Base-by-base conservation (phyloP, 1,284 basidiomycete species). In the Ustilago vetiveriae region DNA sequence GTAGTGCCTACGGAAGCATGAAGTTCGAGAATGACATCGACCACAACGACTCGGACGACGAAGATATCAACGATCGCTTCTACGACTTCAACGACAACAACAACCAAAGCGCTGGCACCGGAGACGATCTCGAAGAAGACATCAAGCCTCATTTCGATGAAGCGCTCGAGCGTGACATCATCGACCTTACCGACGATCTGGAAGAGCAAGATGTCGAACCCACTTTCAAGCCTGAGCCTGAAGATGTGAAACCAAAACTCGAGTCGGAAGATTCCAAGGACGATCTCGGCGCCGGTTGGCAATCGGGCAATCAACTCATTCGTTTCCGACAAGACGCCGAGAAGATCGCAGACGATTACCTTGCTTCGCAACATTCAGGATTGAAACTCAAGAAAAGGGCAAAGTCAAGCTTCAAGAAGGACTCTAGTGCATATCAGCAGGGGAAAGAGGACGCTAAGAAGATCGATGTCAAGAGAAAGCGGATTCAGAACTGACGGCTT, bases 381-480 rank as follows among this genome's bases (percentile, higher is more conserved):
- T 32, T 72, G n/a, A 75, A 68, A 36, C 23, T 71, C 10, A 48
- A 51, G n/a, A 70, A 65, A 37, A 33, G 67, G 13, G 53, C 51
- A 19, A 59, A 52, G 16, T 38, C 52, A 17, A 57, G 52, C 5
- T 62, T 60, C 50, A 53, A 43, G 19, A 53, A 65, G 40, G 63
- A 65, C 36, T 23, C 40, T 10, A 26, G 13, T 6, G 72, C 69
- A 21, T 74, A 48, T n/a, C 62, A 74, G 24, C 51, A 63, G 40
- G 72, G 72, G 0, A 44, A 51, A 22, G 30, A 49, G 19, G 72
- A 75, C 40, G 58, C 70, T 0, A 49, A 32, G 14, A 69, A 66
- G 59, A 75, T 75, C 24, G 66, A 75, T 49, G 70, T 75, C 13
- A 75, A 62, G 47, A 27, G 72, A 4, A 59, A 57, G 23, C 46